Conservation (phyloP, 306 rosid genomes). For the Mimosa pudica region DNA sequence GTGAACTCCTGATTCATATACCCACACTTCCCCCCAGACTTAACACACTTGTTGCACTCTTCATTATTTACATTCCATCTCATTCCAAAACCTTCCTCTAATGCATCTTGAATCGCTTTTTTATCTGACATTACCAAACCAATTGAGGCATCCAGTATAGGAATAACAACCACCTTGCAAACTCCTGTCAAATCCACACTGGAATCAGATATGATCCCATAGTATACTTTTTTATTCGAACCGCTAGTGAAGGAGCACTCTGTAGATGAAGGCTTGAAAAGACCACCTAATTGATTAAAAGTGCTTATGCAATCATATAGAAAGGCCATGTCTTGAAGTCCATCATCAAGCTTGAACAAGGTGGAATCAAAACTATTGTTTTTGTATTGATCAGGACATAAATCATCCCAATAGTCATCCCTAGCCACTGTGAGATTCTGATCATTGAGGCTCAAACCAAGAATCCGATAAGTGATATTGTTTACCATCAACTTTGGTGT, state of each 20-base stretch:
- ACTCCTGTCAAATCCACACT: background rate
- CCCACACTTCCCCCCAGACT: background rate
- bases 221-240: background rate
- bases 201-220: background rate
- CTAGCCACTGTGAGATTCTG: slow-evolving; percentile 1
- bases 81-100: background rate
- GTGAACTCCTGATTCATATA: background rate
- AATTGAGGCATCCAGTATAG: background rate
- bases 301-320: background rate
- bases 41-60: background rate
- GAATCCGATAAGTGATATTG: background rate
- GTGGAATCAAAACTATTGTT: background rate
- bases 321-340: background rate
- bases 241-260: background rate
- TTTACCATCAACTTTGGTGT: background rate
- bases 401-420: slow-evolving; percentile 9
- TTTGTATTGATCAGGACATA: background rate
- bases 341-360: background rate
- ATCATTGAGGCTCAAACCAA: background rate
- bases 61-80: background rate
- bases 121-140: fast-evolving
- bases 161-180: background rate
- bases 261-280: background rate
- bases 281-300: too few relatives aligned
- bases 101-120: background rate